Evolutionary conservation across 805 yeast genomes (phyloP), one percentile per base, ranked within the genome.

Genomic region (Ogataea parapolymorpha): DNA sequence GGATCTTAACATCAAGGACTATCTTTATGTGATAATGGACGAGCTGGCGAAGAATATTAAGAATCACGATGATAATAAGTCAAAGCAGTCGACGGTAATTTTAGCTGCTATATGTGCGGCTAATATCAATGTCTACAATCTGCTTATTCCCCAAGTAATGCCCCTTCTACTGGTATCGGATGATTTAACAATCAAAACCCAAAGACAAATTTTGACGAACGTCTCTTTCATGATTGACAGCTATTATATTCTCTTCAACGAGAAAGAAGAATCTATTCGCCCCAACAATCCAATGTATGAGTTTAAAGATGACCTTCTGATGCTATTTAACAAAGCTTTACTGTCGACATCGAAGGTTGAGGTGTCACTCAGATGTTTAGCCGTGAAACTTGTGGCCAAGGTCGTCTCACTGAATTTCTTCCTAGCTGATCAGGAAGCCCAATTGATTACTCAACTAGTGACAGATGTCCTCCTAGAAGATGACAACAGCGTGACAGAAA

Each of bases 291-390:
- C 69, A 7, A 58, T 85, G 37, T 50, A 61, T 12, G 50, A 58
- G 6, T 75, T 65, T 58, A 80, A 84, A 46, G 95, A 89, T 53
- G 79, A 79, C 28, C 66, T 90, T 12, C 62, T 89, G 23, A 76
- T 80, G 39, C 66, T 82, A 31, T 59, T 87, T 49, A 79, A 89
- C n/a, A 81, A 77, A 54, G 72, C 86, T 5, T 67, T 90, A 35
- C 75, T 82, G 56, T 73, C 83, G 0, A 72, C 85, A 0, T 79
- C 95, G 0, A 72, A 71, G 25, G 64, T 77, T 23, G 96, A 86
- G 53, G 80, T 80, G 9, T 77, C 89, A 1, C 68, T 88, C 42
- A 72, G 88, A 53, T 71, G 83, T 20, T 65, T 82, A 29, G 76
- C 93, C 1, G 66, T 85, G 22, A 77, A 77, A 39, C 85, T 84